A percentile compares a stretch with the other conserved stretches of the same genome.
Conservation (phyloP, 192 early-diverging fungal species). For the Spizellomyces punctatus region DNA sequence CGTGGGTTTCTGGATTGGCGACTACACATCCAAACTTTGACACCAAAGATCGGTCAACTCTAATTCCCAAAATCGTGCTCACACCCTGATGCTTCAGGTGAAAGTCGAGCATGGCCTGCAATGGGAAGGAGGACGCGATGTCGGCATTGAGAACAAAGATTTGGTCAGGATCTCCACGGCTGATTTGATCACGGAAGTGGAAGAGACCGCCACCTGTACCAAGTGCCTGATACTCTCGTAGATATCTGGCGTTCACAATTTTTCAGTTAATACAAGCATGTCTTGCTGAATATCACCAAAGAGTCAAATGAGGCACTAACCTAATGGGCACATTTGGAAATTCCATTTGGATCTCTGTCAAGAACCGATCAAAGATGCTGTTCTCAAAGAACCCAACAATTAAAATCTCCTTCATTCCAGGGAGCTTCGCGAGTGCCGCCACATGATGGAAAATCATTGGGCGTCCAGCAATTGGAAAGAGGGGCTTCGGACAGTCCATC, state of each 20-base stretch:
- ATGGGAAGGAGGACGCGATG: slow-evolving; percentile 92
- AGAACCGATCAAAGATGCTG: slow-evolving; percentile 85
- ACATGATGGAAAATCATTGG: slow-evolving; percentile 99
- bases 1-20: slow-evolving; percentile 81
- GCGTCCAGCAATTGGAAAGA: slow-evolving; percentile 95
- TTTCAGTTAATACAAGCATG: neutral
- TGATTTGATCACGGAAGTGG: slow-evolving; percentile 98
- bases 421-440: slow-evolving; percentile 83
- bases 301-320: slow-evolving; percentile 44
- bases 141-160: slow-evolving; percentile 98
- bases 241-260: slow-evolving; percentile 64
- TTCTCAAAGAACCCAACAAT: slow-evolving; percentile 98
- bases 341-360: slow-evolving; percentile 83
- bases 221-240: slow-evolving; percentile 95
- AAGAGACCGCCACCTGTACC: slow-evolving; percentile 97
- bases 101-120: slow-evolving; percentile 80
- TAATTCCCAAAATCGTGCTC: slow-evolving; percentile 89
- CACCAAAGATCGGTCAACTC: slow-evolving; percentile 76
- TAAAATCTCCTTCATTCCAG: slow-evolving; percentile 90
- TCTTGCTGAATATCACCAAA: neutral
- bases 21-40: slow-evolving; percentile 93
- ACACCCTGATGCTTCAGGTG: slow-evolving; percentile 81
- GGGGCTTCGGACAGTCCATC: slow-evolving; percentile 94
- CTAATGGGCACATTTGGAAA: slow-evolving; percentile 85
- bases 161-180: slow-evolving; percentile 85